Percentiles rank a stretch among this genome's conserved stretches.
Evolutionary conservation across 805 yeast species (phyloP).

Genomic region (Wickerhamiella alocasiicola): DNA sequence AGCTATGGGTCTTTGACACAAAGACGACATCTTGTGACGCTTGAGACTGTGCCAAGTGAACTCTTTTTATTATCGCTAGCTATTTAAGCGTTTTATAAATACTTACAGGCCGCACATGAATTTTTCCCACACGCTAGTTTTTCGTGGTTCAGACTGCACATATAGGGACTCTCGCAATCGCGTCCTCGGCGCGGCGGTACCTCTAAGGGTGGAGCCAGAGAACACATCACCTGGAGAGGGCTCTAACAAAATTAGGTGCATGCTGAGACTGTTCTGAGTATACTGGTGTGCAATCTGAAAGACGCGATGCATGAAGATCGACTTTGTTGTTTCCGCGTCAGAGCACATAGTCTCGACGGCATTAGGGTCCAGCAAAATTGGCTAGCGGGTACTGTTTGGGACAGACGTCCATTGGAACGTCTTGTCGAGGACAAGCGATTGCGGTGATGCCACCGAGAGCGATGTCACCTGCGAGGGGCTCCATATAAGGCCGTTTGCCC

Average conservation of each 20-base stretch:
- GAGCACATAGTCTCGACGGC: constrained; percentile 7
- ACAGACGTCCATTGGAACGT: constrained; percentile 5
- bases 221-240: constrained; percentile 6
- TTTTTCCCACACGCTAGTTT: not conserved
- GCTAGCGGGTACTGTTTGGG: constrained; percentile 4
- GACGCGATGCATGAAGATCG: constrained; percentile 8
- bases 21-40: too few species aligned
- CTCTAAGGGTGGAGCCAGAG: constrained; percentile 4
- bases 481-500: constrained; percentile 10
- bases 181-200: not conserved
- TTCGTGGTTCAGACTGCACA: constrained; percentile 1
- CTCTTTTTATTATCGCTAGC: too few species aligned
- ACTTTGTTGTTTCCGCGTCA: not conserved
- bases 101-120: not conserved
- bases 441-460: constrained; percentile 1
- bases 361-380: constrained; percentile 8
- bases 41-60: too few species aligned
- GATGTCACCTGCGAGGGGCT: constrained; percentile 5
- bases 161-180: not conserved
- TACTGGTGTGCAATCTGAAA: constrained; percentile 9
- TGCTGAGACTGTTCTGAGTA: constrained; percentile 5
- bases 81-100: too few species aligned
- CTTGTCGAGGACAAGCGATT: constrained; percentile 8
- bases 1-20: too few species aligned
- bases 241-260: constrained; percentile 8